Conservation (phyloP, 306 rosid genomes). For the Corylus avellana region DNA sequence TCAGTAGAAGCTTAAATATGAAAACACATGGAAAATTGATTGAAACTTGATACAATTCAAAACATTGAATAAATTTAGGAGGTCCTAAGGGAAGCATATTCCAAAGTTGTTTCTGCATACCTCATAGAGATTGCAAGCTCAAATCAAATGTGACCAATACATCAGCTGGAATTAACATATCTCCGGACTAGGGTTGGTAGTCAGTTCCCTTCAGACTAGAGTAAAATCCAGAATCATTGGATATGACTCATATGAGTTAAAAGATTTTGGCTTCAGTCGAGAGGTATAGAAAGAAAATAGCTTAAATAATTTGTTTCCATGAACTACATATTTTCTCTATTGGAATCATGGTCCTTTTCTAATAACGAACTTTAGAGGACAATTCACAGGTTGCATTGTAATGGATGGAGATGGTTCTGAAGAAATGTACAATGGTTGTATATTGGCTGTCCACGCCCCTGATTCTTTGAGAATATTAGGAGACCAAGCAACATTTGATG, state of each 20-base stretch:
- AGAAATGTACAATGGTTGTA: constrained; percentile 62
- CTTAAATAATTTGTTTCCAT: not conserved
- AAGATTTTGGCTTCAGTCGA: not conserved
- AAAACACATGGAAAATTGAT: not conserved
- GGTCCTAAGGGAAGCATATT: too few species aligned
- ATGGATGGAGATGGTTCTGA: constrained; percentile 54
- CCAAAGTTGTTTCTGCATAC: too few species aligned
- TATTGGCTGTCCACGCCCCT: constrained; percentile 83
- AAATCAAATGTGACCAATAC: too few species aligned
- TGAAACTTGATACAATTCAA: too few species aligned
- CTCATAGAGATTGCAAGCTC: too few species aligned
- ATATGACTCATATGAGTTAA: not conserved
- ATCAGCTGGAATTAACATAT: too few species aligned
- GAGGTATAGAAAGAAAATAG: not conserved
- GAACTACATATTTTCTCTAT: not conserved
- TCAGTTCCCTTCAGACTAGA: not conserved
- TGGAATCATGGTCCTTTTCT: not conserved
- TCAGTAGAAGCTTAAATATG: not conserved
- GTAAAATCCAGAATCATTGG: not conserved
- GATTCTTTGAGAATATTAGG: constrained; percentile 77
- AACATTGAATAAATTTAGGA: too few species aligned
- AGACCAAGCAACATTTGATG: constrained; percentile 68
- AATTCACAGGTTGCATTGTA: constrained; percentile 60
- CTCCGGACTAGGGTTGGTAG: too few species aligned
- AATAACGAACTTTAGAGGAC: constrained; percentile 14